Percentiles rank a stretch among this genome's conserved stretches.
Evolutionary conservation across 768 basidiomycete species (phyloP).

Genomic region (Obba rivulosa): DNA sequence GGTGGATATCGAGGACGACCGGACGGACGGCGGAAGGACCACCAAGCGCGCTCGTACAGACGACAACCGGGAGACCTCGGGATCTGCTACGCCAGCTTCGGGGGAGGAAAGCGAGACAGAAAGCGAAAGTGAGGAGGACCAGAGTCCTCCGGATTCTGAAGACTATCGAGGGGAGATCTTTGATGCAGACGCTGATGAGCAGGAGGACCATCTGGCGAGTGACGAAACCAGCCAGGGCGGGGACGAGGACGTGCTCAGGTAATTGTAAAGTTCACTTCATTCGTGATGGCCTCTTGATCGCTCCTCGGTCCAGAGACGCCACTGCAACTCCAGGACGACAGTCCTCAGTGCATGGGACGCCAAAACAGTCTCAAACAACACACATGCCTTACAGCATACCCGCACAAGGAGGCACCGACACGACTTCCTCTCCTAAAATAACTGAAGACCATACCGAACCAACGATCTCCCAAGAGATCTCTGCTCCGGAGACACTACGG

Average conservation of each 20-base stretch:
- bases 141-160: not conserved
- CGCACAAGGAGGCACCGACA: no score
- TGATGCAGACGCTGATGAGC: not conserved
- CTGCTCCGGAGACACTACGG: no score
- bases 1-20: not conserved
- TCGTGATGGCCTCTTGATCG: no score
- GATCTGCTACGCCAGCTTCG: not conserved
- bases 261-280: no score
- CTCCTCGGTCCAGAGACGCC: no score
- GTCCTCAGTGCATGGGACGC: no score
- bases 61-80: not conserved
- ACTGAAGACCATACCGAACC: no score
- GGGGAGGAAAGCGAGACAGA: not conserved
- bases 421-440: no score
- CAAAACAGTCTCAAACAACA: no score
- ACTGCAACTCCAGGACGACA: no score
- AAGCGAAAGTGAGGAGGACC: conserved; percentile 1
- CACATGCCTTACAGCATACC: no score
- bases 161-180: conserved; percentile 13
- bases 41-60: not conserved
- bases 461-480: no score
- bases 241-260: not conserved
- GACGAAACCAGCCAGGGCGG: not conserved
- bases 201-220: not conserved
- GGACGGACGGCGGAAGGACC: not conserved